Conservation (phyloP, 768 basidiomycete species). For the Boletus rubroflammeus region DNA sequence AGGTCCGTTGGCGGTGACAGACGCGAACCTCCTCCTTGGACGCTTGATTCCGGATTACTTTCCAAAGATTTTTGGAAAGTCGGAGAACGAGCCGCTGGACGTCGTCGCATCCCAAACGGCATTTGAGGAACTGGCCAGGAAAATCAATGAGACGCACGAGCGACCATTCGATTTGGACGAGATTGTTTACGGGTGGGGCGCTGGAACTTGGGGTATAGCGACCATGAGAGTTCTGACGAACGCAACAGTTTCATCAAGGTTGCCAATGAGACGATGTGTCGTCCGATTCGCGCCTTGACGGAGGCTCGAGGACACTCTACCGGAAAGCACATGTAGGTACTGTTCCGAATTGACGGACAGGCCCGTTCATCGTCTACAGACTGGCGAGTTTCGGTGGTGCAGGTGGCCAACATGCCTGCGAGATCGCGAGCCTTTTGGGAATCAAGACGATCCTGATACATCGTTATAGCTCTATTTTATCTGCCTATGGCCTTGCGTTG, state of each 20-base stretch:
- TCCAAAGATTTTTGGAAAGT: constrained; percentile 92
- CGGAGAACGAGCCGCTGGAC: constrained; percentile 83
- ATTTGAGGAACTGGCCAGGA: constrained; percentile 64
- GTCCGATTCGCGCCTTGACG: constrained; percentile 88
- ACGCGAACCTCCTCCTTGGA: constrained; percentile 88
- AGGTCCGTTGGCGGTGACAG: constrained; percentile 87
- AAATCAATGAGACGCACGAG: constrained; percentile 66
- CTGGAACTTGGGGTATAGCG: neutral
- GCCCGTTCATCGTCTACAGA: constrained; percentile 34
- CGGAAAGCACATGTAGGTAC: constrained; percentile 58
- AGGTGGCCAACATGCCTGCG: constrained; percentile 90
- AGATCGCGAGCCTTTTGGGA: constrained; percentile 81
- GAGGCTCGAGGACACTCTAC: constrained; percentile 87
- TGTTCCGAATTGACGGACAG: neutral
- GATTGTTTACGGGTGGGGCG: constrained; percentile 77
- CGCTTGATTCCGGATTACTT: constrained; percentile 87
- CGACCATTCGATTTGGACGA: constrained; percentile 70
- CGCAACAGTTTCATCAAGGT: constrained; percentile 83
- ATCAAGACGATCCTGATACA: constrained; percentile 88
- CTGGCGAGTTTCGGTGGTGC: constrained; percentile 87
- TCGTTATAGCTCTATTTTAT: constrained; percentile 88
- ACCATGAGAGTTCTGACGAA: neutral
- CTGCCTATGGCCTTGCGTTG: constrained; percentile 90
- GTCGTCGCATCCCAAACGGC: constrained; percentile 59
- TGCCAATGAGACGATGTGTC: constrained; percentile 94